These are phyloP conservation scores for Ramichloridium luteum DNA, from an alignment of 2,329 filamentous ascomycete species.

Conservation along the genomic window DNA sequence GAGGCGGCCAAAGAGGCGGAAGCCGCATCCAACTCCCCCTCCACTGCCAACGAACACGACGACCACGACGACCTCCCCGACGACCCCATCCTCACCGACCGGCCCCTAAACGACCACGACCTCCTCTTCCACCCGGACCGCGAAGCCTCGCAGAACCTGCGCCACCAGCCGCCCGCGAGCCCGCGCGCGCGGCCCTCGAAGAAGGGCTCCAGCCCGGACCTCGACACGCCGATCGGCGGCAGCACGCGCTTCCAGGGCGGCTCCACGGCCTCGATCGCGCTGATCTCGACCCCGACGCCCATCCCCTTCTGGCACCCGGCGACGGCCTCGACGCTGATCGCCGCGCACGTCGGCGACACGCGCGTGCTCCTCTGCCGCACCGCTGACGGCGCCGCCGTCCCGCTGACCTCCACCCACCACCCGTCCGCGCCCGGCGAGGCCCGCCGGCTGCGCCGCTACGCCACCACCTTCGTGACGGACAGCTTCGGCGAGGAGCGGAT, in stretches of 20 bases:
- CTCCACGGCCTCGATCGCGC: conserved; percentile 76
- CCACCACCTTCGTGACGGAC: conserved; percentile 79
- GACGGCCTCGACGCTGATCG: conserved; percentile 68
- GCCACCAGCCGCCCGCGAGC: conserved; percentile 31
- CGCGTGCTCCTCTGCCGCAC: conserved; percentile 84
- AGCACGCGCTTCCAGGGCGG: conserved; percentile 74
- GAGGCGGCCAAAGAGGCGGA: conserved; percentile 8
- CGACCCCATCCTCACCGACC: conserved; percentile 58
- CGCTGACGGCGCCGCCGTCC: conserved; percentile 62
- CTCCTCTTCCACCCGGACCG: conserved; percentile 55
- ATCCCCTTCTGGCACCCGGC: conserved; percentile 92
- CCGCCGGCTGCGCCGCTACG: conserved; percentile 71
- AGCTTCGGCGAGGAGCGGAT: conserved; percentile 97
- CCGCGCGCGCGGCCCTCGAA: conserved; percentile 14
- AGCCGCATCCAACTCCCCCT: conserved; percentile 5
- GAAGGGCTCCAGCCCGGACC: conserved; percentile 34
- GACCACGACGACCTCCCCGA: no score
- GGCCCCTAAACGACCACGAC: conserved; percentile 73
- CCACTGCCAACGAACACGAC: conserved; percentile 41
- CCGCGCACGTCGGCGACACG: conserved; percentile 88
- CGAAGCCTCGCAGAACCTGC: conserved; percentile 28
- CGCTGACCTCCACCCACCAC: conserved; percentile 84
- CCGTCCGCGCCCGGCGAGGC: conserved; percentile 78
- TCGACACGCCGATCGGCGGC: conserved; percentile 57
- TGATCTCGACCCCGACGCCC: conserved; percentile 85